Evolutionary conservation across 73 alveolate genomes (phyloP).

Genomic region (Paramecium primaurelia): DNA sequence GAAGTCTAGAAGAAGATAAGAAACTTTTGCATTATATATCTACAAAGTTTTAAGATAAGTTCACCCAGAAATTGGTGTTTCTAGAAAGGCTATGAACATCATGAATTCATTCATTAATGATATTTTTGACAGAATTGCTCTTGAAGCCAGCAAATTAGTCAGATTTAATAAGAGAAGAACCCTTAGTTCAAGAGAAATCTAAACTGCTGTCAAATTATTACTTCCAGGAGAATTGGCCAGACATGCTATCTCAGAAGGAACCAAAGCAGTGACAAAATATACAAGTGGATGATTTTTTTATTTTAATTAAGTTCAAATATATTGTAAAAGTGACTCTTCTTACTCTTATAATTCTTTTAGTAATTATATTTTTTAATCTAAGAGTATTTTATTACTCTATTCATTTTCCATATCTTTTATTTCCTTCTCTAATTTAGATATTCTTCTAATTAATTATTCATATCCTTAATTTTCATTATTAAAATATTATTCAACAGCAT

Average conservation of each 20-base stretch:
- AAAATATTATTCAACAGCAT: not conserved
- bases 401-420: not conserved
- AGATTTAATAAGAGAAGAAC: constrained; percentile 71
- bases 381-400: not conserved
- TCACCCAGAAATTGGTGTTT: constrained; percentile 77
- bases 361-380: not conserved
- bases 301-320: not conserved
- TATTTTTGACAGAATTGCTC: constrained; percentile 72
- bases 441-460: not conserved
- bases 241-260: constrained; percentile 79
- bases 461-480: not conserved
- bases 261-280: constrained; percentile 74
- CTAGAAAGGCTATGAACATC: constrained; percentile 74
- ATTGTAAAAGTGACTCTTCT: not conserved
- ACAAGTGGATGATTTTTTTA: constrained; percentile 53
- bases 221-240: constrained; percentile 80
- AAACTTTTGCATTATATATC: constrained; percentile 73
- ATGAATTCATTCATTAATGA: constrained; percentile 77
- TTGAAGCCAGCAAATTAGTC: constrained; percentile 70
- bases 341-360: not conserved
- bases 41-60: constrained; percentile 76
- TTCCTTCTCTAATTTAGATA: not conserved
- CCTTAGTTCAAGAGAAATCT: constrained; percentile 73
- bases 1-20: constrained; percentile 68
- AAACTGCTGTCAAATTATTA: constrained; percentile 74